A percentile compares a stretch with the other conserved stretches of the same genome.
phyloP scores from a whole-genome alignment of 306 rosid genomes.

The Erythrophleum fordii region DNA sequence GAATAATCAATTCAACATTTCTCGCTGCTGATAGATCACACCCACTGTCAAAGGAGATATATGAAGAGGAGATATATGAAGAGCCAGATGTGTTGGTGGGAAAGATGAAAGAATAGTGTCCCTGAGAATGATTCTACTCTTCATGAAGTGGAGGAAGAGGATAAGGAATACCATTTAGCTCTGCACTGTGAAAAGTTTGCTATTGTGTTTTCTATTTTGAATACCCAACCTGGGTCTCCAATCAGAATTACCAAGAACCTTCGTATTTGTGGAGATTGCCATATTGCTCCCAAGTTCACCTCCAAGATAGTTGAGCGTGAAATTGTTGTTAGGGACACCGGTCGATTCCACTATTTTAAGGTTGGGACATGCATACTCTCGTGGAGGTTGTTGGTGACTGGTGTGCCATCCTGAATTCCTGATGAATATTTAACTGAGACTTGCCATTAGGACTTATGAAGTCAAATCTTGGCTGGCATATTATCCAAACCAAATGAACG shows the following conservation, averaged over 20 bases:
- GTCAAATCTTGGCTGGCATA: not conserved
- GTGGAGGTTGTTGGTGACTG: no score
- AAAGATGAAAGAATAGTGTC: conserved; percentile 72
- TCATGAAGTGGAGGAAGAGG: conserved; percentile 78
- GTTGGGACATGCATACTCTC: no score
- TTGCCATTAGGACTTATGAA: not conserved
- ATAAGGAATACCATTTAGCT: conserved; percentile 70
- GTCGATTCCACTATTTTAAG: no score
- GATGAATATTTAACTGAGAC: not conserved
- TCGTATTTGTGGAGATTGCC: no score
- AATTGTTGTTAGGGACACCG: no score
- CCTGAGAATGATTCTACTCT: conserved; percentile 77
- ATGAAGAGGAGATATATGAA: no score
- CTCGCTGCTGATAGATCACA: conserved; percentile 62
- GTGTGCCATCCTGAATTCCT: no score
- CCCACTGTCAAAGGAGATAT: conserved; percentile 57
- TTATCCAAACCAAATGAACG: no score
- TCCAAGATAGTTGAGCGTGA: conserved; percentile 64
- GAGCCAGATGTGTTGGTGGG: conserved; percentile 67
- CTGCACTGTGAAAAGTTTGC: conserved; percentile 80
- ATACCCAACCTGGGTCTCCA: conserved; percentile 44
- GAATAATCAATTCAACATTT: no score
- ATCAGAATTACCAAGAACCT: conserved; percentile 79
- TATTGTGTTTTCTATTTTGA: conserved; percentile 70
- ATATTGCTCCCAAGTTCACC: conserved; percentile 70